These are phyloP conservation scores for Termitomyces sp. DNA, from an alignment of 768 basidiomycete genomes.

Conservation along the genomic window DNA sequence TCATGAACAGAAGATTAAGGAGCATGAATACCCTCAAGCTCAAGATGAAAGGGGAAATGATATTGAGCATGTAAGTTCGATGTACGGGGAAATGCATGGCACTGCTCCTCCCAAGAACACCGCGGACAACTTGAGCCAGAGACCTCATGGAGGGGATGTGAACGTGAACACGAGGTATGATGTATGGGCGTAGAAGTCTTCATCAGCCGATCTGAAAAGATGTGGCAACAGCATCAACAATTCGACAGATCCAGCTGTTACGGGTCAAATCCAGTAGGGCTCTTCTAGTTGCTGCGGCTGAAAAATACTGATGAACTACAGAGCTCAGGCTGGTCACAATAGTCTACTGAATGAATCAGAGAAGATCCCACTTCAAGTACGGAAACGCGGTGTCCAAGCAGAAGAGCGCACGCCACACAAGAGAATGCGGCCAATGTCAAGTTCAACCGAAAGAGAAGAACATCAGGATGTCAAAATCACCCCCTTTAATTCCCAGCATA, in stretches of 20 bases:
- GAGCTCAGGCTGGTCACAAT: background rate
- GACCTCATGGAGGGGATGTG: background rate
- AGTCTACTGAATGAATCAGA: background rate
- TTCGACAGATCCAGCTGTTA: background rate
- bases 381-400: constrained; percentile 9
- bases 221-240: background rate
- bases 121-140: background rate
- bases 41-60: background rate
- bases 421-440: background rate
- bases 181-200: background rate
- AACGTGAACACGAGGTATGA: constrained; percentile 1
- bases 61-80: background rate
- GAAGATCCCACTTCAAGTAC: background rate
- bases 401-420: constrained; percentile 1
- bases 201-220: background rate
- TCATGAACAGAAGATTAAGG: background rate
- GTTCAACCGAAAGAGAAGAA: background rate
- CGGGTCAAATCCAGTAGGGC: background rate
- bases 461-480: background rate
- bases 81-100: background rate
- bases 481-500: background rate
- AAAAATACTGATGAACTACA: background rate
- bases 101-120: background rate
- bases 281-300: background rate
- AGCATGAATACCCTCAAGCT: background rate